Evolutionary conservation across 176 grass and related monocot genomes (phyloP).

Genomic region (Sorghum bicolor): Sorghum_bicolor_NCBIv3 NC_012873.2:60344001-60344500

Average conservation of each 20-base stretch:
- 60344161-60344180: neutral
- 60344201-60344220: slow-evolving; percentile 89
- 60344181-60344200: slow-evolving; percentile 61
- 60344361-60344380: neutral
- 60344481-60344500: slow-evolving; percentile 29
- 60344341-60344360: neutral
- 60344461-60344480: slow-evolving; percentile 99
- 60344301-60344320: slow-evolving; percentile 80
- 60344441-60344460: slow-evolving; percentile 76
- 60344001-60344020: slow-evolving; percentile 36
- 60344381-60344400: neutral
- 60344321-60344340: slow-evolving; percentile 18
- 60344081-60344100: slow-evolving; percentile 74
- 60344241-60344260: slow-evolving; percentile 57
- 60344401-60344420: slow-evolving; percentile 71
- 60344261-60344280: slow-evolving; percentile 71
- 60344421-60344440: slow-evolving; percentile 92
- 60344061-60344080: slow-evolving; percentile 71
- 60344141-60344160: neutral
- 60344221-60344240: slow-evolving; percentile 63
- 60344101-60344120: slow-evolving; percentile 22
- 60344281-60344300: slow-evolving; percentile 67
- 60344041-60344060: slow-evolving; percentile 94
- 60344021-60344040: slow-evolving; percentile 91
- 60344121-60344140: neutral